Evolutionary conservation across 768 basidiomycete species (phyloP).

Genomic region (Russula lepida): DNA sequence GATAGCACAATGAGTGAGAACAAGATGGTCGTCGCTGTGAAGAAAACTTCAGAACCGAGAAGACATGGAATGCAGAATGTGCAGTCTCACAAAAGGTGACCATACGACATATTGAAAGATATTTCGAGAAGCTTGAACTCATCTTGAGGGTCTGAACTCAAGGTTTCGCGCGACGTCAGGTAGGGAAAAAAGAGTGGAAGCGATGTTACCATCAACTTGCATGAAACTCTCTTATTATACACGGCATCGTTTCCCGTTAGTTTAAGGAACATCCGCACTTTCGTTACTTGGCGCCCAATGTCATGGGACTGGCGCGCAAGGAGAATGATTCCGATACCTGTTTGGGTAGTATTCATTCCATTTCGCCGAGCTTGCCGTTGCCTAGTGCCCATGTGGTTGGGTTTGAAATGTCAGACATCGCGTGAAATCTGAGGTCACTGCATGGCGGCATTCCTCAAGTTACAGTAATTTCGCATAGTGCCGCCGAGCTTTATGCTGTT

Average conservation of each 20-base stretch:
- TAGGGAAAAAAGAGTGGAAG: neutral
- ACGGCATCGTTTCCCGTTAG: neutral
- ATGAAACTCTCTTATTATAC: neutral
- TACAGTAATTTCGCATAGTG: neutral
- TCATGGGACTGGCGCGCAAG: neutral
- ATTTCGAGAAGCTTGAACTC: neutral
- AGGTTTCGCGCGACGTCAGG: neutral
- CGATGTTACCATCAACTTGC: neutral
- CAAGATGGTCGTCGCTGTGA: constrained; percentile 10
- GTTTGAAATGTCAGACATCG: neutral
- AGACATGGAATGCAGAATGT: neutral
- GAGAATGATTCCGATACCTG: neutral
- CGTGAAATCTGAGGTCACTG: neutral
- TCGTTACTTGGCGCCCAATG: neutral
- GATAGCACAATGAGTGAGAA: constrained; percentile 30
- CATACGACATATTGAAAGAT: neutral
- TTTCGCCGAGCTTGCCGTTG: neutral
- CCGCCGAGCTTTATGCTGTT: neutral
- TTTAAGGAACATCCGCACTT: neutral
- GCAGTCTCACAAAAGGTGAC: neutral
- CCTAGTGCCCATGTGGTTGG: neutral
- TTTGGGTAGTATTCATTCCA: neutral
- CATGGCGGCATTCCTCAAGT: neutral
- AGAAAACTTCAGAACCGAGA: neutral
- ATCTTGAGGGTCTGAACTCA: neutral